Evolutionary conservation across 129 eudicot species (phyloP).

Genomic region (Helianthus annuus): DNA sequence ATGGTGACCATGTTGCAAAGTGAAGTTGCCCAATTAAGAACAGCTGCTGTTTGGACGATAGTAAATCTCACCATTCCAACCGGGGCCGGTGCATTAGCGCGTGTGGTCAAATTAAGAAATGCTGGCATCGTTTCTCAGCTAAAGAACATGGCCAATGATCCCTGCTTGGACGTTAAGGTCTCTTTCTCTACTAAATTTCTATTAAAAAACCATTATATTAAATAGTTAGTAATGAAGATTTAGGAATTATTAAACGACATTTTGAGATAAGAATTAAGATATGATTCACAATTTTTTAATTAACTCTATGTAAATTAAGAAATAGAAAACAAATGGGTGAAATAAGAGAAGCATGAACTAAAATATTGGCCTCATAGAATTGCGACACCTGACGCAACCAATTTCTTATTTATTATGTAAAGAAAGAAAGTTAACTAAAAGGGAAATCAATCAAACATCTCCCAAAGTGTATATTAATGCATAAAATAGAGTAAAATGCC

Average conservation of each 20-base stretch:
- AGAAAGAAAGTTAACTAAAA: not conserved
- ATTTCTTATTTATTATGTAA: not conserved
- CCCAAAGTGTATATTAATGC: not conserved
- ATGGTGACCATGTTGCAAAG: conserved; percentile 66
- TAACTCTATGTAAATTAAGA: too few relatives aligned
- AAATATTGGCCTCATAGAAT: too few relatives aligned
- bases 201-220: not conserved
- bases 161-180: conserved; percentile 93
- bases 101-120: conserved; percentile 61
- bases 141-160: conserved; percentile 76
- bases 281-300: too few relatives aligned
- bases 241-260: too few relatives aligned
- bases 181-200: not conserved
- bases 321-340: too few relatives aligned
- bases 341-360: too few relatives aligned
- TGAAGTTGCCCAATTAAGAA: conserved; percentile 64
- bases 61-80: conserved; percentile 79
- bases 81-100: conserved; percentile 65
- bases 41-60: conserved; percentile 83
- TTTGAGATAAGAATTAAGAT: too few relatives aligned
- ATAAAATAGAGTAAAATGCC: not conserved
- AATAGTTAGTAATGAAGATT: too few relatives aligned
- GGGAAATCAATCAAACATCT: not conserved
- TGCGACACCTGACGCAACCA: too few relatives aligned
- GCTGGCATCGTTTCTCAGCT: conserved; percentile 74